Base-by-base conservation (phyloP, 163 green algal species). In the Dunaliella salina region DNA sequence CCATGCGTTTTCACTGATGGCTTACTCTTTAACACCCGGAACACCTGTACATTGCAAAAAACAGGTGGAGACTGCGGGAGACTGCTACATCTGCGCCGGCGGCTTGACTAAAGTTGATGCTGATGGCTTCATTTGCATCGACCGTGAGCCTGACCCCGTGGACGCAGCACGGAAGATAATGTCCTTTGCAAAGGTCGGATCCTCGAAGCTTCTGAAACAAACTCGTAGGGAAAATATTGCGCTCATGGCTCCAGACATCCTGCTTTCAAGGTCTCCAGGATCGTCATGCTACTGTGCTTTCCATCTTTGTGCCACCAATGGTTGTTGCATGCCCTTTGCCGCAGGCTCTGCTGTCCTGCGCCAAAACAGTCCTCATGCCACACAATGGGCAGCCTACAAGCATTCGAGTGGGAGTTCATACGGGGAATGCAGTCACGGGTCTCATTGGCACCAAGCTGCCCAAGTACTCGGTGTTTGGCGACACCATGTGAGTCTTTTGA, bases 51-150 rank as follows among this genome's bases (percentile, higher is more conserved):
- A n/a, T n/a, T n/a, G n/a, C 40, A 8, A 8, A 8, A n/a, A 17
- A 0, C 83, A 89, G 86, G 87, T 90, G 32, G 87, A 90, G 82
- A 90, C 87, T 25, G 87, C 87, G 29, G 87, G 87, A 12, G 80
- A 85, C 40, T 88, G 85, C 67, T 88, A 85, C 85, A 85, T 88
- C 32, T 79, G 85, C 12, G 85, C 85, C 12, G 88, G 85, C 12
- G 88, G 84, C 0, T 57, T 88, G 29, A 85, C 88, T 63, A 50
- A 50, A 0, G 32, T 84, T 22, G 85, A 88, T 67, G 83, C 83
- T n/a, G 88, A 90, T 20, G 88, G 88, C 80, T 90, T 87, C 32
- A 86, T 83, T 34, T 81, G 67, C 69, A 84, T 90, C 13, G 85
- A 84, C n/a, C 59, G 72, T 45, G 78, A 84, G 45, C 69, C 34